Base-by-base conservation (phyloP, 164 flowering plant species). In the Piper longum region DNA sequence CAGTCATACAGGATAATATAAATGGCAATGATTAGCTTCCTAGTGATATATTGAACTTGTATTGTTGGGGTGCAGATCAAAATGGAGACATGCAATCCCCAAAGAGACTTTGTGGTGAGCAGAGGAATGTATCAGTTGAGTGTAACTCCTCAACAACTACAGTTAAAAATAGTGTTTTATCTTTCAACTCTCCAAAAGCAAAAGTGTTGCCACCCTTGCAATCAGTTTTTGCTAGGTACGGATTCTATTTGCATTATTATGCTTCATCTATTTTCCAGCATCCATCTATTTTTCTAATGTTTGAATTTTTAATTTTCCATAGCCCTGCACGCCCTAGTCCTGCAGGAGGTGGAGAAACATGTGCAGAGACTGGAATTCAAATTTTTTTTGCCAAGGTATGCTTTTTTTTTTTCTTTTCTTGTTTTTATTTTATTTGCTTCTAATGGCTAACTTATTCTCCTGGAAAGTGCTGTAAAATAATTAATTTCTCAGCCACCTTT, bases 281-380 rank as follows among this genome's bases (percentile, higher is more conserved):
- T 17, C 11, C 59, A 56, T 17, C 19, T 56, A 16, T n/a, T 16
- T 48, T 48, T 48, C 52, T 0, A 48, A 48, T 8, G 8, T 26
- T 17, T 56, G 4, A 18, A 56, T 36, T 48, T 56, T 43, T 26
- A 26, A 16, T 12, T 41, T 66, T 77, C 71, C 85, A 48, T 48
- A 95, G 99, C 77, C 99, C 98, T 44, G 83, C 86, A 58, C 81
- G 90, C 62, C 95, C 90, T 64, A 85, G 74, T 71, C 96, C 95
- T 12, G 87, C 84, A 69, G 95, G 95, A 68, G 89, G 88, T 70
- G 99, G 99, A 61, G 99, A 91, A 83, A 95, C 99, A 57, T 95
- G 95, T 73, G 99, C 96, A 12, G 99, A 95, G 75, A 91, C 99
- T 43, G 93, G 92, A 64, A 85, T 91, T 52, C 84, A 74, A 69